Evolutionary conservation across 1,284 basidiomycete species (phyloP).

Genomic region (Cutaneotrichosporon mucoides): DNA sequence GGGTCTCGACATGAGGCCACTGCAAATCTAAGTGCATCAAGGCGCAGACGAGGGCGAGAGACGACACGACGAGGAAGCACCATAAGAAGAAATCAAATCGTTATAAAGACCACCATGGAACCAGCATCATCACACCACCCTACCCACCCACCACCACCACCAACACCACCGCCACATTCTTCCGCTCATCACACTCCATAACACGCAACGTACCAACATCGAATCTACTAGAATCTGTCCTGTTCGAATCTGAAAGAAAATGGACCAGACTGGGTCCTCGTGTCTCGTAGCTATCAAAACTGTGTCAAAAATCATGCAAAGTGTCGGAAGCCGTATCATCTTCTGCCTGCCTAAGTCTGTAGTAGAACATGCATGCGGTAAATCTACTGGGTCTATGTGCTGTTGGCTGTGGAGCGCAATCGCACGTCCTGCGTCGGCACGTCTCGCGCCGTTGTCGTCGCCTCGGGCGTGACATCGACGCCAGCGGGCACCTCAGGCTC

Average conservation of each 20-base stretch:
- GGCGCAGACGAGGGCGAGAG: background rate
- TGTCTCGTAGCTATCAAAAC: slow-evolving; percentile 2
- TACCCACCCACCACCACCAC: background rate
- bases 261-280: background rate
- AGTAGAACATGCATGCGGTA: background rate
- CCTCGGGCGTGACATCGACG: slow-evolving; percentile 52
- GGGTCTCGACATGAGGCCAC: slow-evolving; percentile 12
- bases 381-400: slow-evolving; percentile 3
- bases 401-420: background rate
- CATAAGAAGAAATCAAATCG: background rate
- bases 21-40: slow-evolving; percentile 12
- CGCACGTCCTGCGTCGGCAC: no score
- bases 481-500: no score
- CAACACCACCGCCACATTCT: background rate
- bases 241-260: background rate
- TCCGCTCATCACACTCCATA: background rate
- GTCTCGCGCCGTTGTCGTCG: background rate
- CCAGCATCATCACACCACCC: background rate
- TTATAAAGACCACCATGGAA: background rate
- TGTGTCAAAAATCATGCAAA: background rate
- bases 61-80: background rate
- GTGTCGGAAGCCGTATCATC: background rate
- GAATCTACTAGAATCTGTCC: background rate
- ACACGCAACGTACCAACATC: background rate
- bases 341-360: background rate